phyloP scores from a whole-genome alignment of 2,329 filamentous ascomycete species.

The Trichoderma endophyticum region DNA sequence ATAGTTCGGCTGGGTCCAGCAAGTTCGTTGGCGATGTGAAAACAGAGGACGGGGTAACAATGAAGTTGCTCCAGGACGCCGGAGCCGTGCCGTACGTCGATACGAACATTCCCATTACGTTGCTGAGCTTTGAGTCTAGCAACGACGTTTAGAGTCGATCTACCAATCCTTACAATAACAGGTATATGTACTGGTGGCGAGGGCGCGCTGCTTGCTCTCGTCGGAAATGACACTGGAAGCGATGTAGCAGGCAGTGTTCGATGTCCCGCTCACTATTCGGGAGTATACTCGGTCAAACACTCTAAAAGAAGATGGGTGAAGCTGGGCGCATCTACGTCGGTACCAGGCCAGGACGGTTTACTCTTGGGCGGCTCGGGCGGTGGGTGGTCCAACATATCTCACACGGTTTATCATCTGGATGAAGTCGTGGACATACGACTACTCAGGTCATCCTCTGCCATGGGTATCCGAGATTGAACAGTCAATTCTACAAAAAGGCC shows the following conservation, averaged over 20 bases:
- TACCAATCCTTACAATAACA: neutral
- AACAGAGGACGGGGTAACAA: neutral
- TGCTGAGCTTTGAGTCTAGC: neutral
- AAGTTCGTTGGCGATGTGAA: neutral
- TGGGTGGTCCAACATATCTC: neutral
- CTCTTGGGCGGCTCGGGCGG: neutral
- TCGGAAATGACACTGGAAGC: neutral
- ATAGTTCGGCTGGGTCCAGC: neutral
- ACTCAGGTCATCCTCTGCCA: neutral
- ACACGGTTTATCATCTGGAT: neutral
- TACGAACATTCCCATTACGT: neutral
- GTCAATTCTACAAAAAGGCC: neutral
- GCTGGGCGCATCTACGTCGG: neutral
- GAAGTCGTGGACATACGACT: neutral
- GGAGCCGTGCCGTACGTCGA: neutral
- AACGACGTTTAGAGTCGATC: neutral
- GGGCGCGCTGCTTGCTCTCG: neutral
- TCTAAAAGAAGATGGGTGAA: neutral
- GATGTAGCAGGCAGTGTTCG: neutral
- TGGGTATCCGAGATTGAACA: neutral
- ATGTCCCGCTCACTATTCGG: neutral
- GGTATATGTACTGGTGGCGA: neutral
- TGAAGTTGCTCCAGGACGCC: neutral
- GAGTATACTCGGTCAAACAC: neutral
- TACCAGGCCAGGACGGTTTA: neutral